Base-by-base conservation (phyloP, 495 filamentous ascomycete genomes). In the Lasiosphaeria miniovina region DNA sequence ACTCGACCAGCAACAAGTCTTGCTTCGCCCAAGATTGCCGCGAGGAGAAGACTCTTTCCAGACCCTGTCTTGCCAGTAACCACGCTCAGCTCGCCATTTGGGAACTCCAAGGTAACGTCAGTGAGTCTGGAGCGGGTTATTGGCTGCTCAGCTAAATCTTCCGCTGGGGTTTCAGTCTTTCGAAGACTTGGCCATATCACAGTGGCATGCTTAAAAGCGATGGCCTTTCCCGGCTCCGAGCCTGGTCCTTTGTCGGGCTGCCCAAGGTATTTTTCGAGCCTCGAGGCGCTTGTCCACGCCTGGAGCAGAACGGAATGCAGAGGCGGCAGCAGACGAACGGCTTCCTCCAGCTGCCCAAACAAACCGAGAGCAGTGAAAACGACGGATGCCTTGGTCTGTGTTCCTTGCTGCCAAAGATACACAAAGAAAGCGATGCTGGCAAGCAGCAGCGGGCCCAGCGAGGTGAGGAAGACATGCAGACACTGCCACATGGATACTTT, bases 361-460 rank as follows among this genome's bases (percentile, higher is more conserved):
- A 71, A 61, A 3, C 68, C 68, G 38, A 71, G 68, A 1, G 66
- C 54, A 0, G 66, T 67, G 49, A 71, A 71, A 38, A 69, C 67
- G 36, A 69, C 61, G 5, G 68, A 71, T 4, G 68, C 64, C 15
- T 59, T 57, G 34, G 67, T 64, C 24, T 58, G 48, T 1, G 62
- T 60, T 14, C 60, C 61, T 7, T 65, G 60, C 33, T 67, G 55
- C 65, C 65, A 59, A 2, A 85, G 83, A 67, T 90, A 90, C 3
- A 81, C 73, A 0, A 79, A 76, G 8, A 91, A 68, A 0, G 86
- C 79, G 6, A 83, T 76, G 6, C 83, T 85, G 4, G 87, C 83
- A 4, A 91, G 77, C 49, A 88, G 68, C 14, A 90, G 70, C 2
- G 88, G 88, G 5, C 83, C 74, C 54, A 84, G 67, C 55, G 88